Conservation (phyloP, 495 filamentous ascomycete species). For the Aspergillus sclerotiicarbonarius region DNA sequence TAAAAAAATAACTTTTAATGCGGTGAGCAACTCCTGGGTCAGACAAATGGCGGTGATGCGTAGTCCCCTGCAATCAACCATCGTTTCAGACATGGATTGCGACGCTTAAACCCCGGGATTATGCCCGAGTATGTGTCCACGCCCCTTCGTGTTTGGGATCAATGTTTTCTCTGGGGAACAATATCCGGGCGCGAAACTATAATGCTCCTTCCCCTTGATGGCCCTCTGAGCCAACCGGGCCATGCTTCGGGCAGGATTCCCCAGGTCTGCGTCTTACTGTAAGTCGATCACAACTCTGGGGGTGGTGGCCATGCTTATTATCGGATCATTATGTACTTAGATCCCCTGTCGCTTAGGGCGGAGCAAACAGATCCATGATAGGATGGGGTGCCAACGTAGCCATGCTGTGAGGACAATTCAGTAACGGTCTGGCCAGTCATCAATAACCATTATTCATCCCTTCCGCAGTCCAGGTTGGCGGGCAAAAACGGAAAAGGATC, state of each 20-base stretch:
- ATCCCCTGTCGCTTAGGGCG: neutral
- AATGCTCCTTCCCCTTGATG: neutral
- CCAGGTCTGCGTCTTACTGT: neutral
- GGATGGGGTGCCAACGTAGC: neutral
- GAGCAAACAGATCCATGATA: neutral
- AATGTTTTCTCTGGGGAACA: neutral
- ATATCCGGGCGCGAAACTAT: neutral
- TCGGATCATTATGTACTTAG: too few species aligned
- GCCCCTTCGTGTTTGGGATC: conserved; percentile 1
- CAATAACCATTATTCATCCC: neutral
- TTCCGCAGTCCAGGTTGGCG: conserved; percentile 1
- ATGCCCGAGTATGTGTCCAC: conserved; percentile 3
- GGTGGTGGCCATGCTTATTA: neutral
- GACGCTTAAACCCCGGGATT: neutral
- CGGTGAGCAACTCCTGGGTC: conserved; percentile 24
- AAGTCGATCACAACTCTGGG: neutral
- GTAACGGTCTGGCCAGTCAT: neutral
- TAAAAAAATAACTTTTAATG: conserved; percentile 4
- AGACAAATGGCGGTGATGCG: conserved; percentile 21
- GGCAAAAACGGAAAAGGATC: conserved; percentile 15
- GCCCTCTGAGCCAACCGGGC: neutral
- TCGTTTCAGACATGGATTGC: conserved; percentile 19
- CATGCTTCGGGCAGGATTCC: neutral
- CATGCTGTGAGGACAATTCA: neutral
- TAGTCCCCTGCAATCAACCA: conserved; percentile 13